Conservation (phyloP, 2,329 filamentous ascomycete genomes). For the Colletotrichum endophyticum region DNA sequence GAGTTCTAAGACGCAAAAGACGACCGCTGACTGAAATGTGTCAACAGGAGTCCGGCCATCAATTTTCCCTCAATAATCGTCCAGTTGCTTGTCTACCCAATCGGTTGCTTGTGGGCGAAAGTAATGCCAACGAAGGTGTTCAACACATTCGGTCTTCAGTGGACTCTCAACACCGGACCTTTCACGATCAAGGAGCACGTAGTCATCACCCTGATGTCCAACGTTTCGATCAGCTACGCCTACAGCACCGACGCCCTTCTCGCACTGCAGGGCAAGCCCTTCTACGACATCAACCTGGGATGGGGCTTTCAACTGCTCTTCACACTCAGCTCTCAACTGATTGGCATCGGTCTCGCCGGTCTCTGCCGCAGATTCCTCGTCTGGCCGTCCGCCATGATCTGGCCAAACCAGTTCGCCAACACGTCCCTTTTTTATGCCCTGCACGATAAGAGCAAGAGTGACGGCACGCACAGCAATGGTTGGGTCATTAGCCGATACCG, state of each 20-base stretch:
- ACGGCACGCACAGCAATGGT: conserved; percentile 44
- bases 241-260: conserved; percentile 45
- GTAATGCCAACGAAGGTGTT: conserved; percentile 44
- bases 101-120: conserved; percentile 48
- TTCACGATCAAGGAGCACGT: conserved; percentile 54
- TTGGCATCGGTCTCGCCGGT: conserved; percentile 66
- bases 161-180: conserved; percentile 41
- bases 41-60: conserved; percentile 18
- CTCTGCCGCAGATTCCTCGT: conserved; percentile 61
- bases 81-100: conserved; percentile 45
- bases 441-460: conserved; percentile 43
- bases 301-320: conserved; percentile 64
- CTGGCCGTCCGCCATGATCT: conserved; percentile 66
- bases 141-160: conserved; percentile 39
- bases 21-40: neutral
- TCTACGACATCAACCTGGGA: conserved; percentile 52
- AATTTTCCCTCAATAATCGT: conserved; percentile 40
- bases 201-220: conserved; percentile 53
- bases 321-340: conserved; percentile 61
- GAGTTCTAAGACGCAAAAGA: accelerated
- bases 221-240: conserved; percentile 54
- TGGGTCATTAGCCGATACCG: conserved; percentile 40
- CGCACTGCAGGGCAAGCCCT: conserved; percentile 44
- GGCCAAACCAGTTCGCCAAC: conserved; percentile 57
- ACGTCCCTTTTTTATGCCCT: conserved; percentile 51